phyloP scores from a whole-genome alignment of 2,329 filamentous ascomycete species.

The Chaetomiaceae sp. region DNA sequence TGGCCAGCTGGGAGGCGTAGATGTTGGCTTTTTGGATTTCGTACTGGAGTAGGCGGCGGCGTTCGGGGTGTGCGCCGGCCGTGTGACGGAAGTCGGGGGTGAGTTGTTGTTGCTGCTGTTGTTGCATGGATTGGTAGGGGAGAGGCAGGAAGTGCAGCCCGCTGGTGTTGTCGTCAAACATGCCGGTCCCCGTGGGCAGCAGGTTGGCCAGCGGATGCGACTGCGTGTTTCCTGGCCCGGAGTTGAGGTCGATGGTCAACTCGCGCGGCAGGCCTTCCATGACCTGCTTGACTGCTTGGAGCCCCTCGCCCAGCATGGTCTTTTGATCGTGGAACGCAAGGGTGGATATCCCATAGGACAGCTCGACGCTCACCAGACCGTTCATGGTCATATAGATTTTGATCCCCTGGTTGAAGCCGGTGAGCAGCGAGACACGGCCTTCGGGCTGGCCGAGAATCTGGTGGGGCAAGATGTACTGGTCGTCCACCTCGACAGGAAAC shows the following conservation, averaged over 20 bases:
- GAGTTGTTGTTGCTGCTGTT: slow-evolving; percentile 32
- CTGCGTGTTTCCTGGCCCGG: slow-evolving; percentile 28
- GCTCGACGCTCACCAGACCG: slow-evolving; percentile 70
- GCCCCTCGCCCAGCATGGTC: slow-evolving; percentile 63
- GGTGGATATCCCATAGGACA: slow-evolving; percentile 73
- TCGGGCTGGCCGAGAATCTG: slow-evolving; percentile 67
- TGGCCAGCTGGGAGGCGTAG: slow-evolving; percentile 74
- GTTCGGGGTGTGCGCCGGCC: slow-evolving; percentile 44
- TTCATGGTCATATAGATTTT: slow-evolving; percentile 79
- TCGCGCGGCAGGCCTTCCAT: slow-evolving; percentile 64
- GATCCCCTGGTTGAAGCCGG: slow-evolving; percentile 76
- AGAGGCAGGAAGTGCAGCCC: slow-evolving; percentile 48
- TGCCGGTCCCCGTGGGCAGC: slow-evolving; percentile 27
- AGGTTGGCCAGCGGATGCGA: slow-evolving; percentile 15
- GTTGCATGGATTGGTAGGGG: slow-evolving; percentile 36
- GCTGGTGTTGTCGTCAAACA: slow-evolving; percentile 39
- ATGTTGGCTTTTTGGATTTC: slow-evolving; percentile 94
- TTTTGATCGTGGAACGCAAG: slow-evolving; percentile 77
- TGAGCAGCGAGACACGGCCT: slow-evolving; percentile 63
- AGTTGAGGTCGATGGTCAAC: slow-evolving; percentile 40
- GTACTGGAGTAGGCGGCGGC: slow-evolving; percentile 61
- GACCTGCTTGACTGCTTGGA: slow-evolving; percentile 65
- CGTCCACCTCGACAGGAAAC: slow-evolving; percentile 75
- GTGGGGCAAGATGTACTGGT: slow-evolving; percentile 69
- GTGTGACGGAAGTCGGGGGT: slow-evolving; percentile 47